Evolutionary conservation across 441 rosid species (phyloP).

Genomic region (Hura crepitans): DNA sequence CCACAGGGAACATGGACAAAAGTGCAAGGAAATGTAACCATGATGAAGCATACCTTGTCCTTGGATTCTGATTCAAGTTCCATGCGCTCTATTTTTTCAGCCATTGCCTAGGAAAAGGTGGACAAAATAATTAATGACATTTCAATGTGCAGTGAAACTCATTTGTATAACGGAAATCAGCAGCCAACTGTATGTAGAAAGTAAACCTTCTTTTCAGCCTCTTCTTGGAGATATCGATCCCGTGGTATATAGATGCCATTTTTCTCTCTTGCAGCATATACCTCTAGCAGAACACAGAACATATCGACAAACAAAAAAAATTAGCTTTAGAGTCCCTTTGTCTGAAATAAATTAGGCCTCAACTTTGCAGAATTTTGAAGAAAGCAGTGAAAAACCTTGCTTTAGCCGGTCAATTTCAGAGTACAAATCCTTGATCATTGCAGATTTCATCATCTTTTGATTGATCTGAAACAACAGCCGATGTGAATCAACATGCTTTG

Average conservation of each 20-base stretch:
- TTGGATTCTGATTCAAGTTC: constrained; percentile 79
- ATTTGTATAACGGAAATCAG: neutral
- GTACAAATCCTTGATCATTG: constrained; percentile 83
- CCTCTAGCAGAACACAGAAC: constrained; percentile 52
- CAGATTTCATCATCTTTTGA: constrained; percentile 99
- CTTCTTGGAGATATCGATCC: constrained; percentile 88
- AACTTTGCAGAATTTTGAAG: constrained; percentile 10
- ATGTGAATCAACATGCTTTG: constrained; percentile 22
- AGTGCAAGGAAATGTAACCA: constrained; percentile 7
- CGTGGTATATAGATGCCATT: constrained; percentile 94
- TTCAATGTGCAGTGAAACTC: constrained; percentile 14
- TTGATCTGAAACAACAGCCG: constrained; percentile 55
- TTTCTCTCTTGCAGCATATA: constrained; percentile 95
- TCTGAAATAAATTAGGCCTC: neutral
- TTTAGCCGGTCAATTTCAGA: constrained; percentile 88
- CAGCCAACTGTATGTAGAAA: constrained; percentile 15
- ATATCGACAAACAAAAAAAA: constrained; percentile 13
- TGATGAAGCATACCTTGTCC: constrained; percentile 53
- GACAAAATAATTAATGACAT: constrained; percentile 17
- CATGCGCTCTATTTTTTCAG: constrained; percentile 93
- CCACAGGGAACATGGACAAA: constrained; percentile 13
- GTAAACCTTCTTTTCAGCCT: constrained; percentile 90
- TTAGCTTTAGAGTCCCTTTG: neutral
- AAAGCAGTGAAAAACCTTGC: constrained; percentile 55
- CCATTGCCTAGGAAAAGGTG: constrained; percentile 65